Base-by-base conservation (phyloP, 257 asterid species). In the Salvia splendens region DNA sequence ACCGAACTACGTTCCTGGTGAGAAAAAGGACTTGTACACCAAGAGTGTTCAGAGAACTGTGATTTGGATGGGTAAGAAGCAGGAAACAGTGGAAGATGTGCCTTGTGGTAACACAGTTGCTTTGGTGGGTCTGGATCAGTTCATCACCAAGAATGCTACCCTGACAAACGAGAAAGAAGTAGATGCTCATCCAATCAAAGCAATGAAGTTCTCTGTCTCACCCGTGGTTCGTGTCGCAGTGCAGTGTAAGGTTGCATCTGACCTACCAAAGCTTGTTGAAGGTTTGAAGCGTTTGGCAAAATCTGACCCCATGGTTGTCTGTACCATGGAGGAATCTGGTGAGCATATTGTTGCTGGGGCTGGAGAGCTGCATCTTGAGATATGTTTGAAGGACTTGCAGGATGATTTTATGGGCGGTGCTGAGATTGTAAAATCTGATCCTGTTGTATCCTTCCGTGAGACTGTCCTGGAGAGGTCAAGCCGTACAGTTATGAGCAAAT, bases 51-150 rank as follows among this genome's bases (percentile, higher is more conserved):
- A 80, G 73, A 77, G 85, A 74, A 77, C 85, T 14, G 82, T 80
- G 43, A 80, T 77, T 12, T 80, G 85, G 85, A 80, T 80, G 85
- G 85, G 85, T 8, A 80, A 80, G 76, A 77, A 3, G 64, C 85
- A 75, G 70, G 88, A 84, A 72, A 81, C 89, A n/a, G 84, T 84
- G 20, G 86, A 84, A 65, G 89, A 83, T 52, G 88, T 83, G 0
- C 88, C 88, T 0, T 83, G 86, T 40, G 85, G 88, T 3, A 80
- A 83, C 78, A 83, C 86, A 0, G 88, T 83, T 4, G 86, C 88
- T 17, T 1, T 80, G 82, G 88, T 83, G 10, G 89, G 89, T 12
- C 78, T 84, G 0, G 89, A 84, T 68, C 84, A 81, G 11, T 81
- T 20, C 33, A 84, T 80, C 64, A 80, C 85, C 15, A 80, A 80